phyloP scores from a whole-genome alignment of 1,284 basidiomycete genomes.

The Microbotryum scabiosae region DNA sequence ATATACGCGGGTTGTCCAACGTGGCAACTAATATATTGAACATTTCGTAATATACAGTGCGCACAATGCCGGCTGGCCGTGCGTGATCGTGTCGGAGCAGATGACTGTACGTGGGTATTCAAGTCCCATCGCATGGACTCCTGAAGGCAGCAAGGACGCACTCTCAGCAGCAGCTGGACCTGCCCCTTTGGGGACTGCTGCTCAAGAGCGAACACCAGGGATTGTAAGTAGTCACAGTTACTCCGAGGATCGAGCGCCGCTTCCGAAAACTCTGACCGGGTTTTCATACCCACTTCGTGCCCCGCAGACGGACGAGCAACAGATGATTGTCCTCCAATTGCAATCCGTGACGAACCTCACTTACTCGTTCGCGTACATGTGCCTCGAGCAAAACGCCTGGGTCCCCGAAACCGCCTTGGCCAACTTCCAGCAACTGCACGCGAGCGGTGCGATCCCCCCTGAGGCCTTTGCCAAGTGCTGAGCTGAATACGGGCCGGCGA shows the following conservation, averaged over 20 bases:
- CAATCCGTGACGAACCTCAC: conserved; percentile 38
- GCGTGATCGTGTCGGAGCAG: conserved; percentile 80
- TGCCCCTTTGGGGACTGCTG: background rate
- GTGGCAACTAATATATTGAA: background rate
- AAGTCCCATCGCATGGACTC: conserved; percentile 46
- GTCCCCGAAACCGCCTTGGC: conserved; percentile 36
- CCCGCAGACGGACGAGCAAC: conserved; percentile 37
- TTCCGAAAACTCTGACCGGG: background rate
- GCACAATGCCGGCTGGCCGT: conserved; percentile 74
- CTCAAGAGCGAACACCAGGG: conserved; percentile 24
- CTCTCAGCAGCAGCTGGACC: conserved; percentile 2
- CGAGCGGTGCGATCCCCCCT: conserved; percentile 21
- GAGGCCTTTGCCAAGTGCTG: conserved; percentile 15
- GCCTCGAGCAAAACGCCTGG: conserved; percentile 41
- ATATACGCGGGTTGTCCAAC: background rate
- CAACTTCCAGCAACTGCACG: conserved; percentile 38
- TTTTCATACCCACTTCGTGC: background rate
- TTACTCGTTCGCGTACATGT: conserved; percentile 40
- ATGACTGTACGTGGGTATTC: conserved; percentile 75
- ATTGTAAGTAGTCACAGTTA: conserved; percentile 8
- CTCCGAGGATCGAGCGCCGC: background rate
- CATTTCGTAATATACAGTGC: conserved; percentile 48
- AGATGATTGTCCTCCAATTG: conserved; percentile 38
- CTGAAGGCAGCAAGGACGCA: conserved; percentile 12
- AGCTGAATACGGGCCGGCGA: too few relatives aligned